Evolutionary conservation across 2,329 filamentous ascomycete genomes (phyloP).

Genomic region (Pseudopithomyces chartarum): DNA sequence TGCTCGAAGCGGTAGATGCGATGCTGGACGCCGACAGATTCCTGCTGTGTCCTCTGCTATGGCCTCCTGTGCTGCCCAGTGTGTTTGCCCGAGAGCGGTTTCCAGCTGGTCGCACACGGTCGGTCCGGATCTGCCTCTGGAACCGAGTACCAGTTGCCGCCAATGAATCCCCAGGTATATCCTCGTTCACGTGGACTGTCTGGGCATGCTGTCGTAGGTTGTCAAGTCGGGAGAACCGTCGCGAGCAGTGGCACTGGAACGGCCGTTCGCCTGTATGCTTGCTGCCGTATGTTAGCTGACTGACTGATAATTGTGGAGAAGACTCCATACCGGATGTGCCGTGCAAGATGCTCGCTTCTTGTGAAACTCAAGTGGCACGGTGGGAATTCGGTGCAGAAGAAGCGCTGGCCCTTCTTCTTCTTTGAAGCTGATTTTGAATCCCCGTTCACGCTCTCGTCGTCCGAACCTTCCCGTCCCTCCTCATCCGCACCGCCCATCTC

Average conservation of each 20-base stretch:
- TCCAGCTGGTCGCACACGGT: conserved; percentile 76
- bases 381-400: conserved; percentile 94
- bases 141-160: conserved; percentile 91
- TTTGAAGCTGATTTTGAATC: conserved; percentile 77
- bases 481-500: conserved; percentile 80
- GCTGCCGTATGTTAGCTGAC: conserved; percentile 53
- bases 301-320: not conserved
- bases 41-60: conserved; percentile 76
- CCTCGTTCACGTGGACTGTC: conserved; percentile 96
- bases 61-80: conserved; percentile 71
- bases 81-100: conserved; percentile 78
- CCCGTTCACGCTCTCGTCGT: conserved; percentile 55
- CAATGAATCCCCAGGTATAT: conserved; percentile 91
- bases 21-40: conserved; percentile 92
- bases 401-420: conserved; percentile 96
- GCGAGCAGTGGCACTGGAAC: conserved; percentile 93
- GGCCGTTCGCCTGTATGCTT: conserved; percentile 98
- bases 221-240: conserved; percentile 90
- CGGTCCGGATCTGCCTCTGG: conserved; percentile 88
- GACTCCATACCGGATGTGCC: conserved; percentile 78
- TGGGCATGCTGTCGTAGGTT: conserved; percentile 96
- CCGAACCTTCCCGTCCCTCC: conserved; percentile 60
- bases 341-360: conserved; percentile 89
- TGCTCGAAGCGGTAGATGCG: conserved; percentile 72
- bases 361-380: conserved; percentile 96